Percentiles rank a stretch among this genome's conserved stretches.
These are phyloP conservation scores for Trypanosomatidae sp. DNA, from an alignment of 208 protist genomes.

Conservation along the genomic window DNA sequence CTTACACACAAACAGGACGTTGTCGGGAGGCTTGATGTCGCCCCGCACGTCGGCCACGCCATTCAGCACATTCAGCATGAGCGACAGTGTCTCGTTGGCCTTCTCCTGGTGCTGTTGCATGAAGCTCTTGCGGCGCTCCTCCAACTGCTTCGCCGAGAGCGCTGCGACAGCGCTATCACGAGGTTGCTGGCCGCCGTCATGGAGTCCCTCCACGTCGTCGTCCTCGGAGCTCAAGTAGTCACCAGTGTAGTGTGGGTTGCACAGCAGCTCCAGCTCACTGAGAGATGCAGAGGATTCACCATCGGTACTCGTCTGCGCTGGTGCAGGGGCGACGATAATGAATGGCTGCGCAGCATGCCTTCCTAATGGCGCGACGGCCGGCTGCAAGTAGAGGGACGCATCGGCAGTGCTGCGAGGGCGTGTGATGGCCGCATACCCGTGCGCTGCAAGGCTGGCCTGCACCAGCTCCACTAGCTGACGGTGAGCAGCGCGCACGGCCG, in stretches of 20 bases:
- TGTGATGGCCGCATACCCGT: not conserved
- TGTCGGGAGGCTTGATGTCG: constrained; percentile 96
- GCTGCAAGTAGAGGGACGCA: constrained; percentile 10
- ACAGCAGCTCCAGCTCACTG: constrained; percentile 33
- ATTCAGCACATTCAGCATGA: constrained; percentile 96
- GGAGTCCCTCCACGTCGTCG: constrained; percentile 28
- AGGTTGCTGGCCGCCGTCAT: not conserved
- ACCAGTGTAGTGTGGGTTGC: constrained; percentile 67
- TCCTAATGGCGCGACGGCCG: not conserved
- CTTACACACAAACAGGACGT: constrained; percentile 99
- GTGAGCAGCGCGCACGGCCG: constrained; percentile 32
- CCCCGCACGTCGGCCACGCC: constrained; percentile 92
- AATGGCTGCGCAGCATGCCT: not conserved
- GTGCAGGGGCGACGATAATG: constrained; percentile 3
- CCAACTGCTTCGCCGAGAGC: constrained; percentile 21
- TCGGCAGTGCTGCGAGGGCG: constrained; percentile 8
- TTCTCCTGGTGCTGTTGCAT: constrained; percentile 56
- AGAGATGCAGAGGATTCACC: not conserved
- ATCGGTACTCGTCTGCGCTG: not conserved
- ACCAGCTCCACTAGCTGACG: constrained; percentile 21
- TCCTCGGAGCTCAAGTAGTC: constrained; percentile 78
- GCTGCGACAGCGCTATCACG: not conserved
- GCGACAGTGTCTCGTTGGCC: constrained; percentile 58
- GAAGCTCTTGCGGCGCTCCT: constrained; percentile 17
- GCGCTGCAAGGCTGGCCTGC: not conserved